A percentile compares a stretch with the other conserved stretches of the same genome.
These are phyloP conservation scores for Candida schatavii DNA, from an alignment of 805 yeast species.

Conservation along the genomic window DNA sequence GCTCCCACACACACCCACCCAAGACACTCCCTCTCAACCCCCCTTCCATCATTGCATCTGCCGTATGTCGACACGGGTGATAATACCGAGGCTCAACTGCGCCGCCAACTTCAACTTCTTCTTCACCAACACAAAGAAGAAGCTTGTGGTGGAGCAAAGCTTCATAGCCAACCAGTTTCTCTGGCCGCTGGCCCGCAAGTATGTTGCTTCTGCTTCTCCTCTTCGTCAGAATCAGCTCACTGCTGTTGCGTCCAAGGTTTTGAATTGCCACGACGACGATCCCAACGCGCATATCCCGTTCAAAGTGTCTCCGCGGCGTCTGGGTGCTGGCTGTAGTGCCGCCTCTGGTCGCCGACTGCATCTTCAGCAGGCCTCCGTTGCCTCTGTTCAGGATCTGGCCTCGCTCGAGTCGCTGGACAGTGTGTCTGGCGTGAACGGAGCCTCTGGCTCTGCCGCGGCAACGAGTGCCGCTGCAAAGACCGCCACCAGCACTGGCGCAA, in stretches of 20 bases:
- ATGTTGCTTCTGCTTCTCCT: neutral
- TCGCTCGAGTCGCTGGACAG: neutral
- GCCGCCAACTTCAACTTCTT: conserved; percentile 33
- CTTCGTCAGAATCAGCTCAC: neutral
- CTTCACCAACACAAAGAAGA: conserved; percentile 33
- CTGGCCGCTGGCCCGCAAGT: neutral
- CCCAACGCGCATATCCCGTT: conserved; percentile 48
- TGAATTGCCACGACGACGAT: conserved; percentile 40
- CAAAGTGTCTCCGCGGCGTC: conserved; percentile 49
- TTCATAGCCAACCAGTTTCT: conserved; percentile 33
- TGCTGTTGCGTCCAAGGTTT: conserved; percentile 42
- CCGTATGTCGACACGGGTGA: conserved; percentile 3
- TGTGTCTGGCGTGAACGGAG: neutral
- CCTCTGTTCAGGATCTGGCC: no score
- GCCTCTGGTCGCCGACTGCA: no score
- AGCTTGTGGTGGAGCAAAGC: conserved; percentile 27
- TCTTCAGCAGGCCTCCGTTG: no score
- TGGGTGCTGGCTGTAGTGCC: no score
- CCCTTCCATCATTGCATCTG: neutral
- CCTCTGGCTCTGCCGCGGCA: neutral
- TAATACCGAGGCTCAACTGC: conserved; percentile 20
- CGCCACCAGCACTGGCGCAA: conserved; percentile 1
- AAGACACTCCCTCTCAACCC: neutral
- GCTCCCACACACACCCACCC: no score
- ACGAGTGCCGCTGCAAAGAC: conserved; percentile 16